Conservation (phyloP, 192 early-diverging fungal species). For the Jimgerdemannia flammicorona region DNA sequence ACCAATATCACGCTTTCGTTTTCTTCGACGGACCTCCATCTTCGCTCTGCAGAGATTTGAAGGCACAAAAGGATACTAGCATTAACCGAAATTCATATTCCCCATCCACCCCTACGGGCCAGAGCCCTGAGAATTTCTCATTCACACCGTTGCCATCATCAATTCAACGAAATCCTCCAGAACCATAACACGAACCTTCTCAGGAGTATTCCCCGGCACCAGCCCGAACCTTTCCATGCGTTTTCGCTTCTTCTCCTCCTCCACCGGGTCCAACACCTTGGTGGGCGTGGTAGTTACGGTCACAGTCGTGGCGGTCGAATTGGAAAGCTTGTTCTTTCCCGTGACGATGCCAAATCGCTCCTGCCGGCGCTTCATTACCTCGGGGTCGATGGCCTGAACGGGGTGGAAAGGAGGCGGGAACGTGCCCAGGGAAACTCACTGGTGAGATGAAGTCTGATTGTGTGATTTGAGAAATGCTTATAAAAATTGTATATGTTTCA, state of each 20-base stretch:
- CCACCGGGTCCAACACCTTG: slow-evolving; percentile 25
- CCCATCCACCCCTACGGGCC: too few relatives aligned
- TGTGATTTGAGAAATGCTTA: not conserved
- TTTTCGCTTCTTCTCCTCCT: slow-evolving; percentile 67
- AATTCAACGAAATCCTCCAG: not conserved
- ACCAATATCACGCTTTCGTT: not conserved
- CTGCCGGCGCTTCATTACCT: slow-evolving; percentile 45
- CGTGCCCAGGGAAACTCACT: not conserved
- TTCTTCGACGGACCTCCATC: not conserved
- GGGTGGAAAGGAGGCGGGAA: too few relatives aligned
- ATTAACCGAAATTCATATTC: not conserved
- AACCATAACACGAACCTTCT: not conserved
- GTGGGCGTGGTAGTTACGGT: not conserved
- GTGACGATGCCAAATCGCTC: slow-evolving; percentile 47
- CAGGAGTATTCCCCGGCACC: not conserved
- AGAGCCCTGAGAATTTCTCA: too few relatives aligned
- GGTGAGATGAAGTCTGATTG: not conserved
- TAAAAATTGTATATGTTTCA: not conserved
- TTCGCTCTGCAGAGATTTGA: not conserved
- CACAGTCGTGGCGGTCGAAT: not conserved
- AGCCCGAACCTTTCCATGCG: slow-evolving; percentile 54
- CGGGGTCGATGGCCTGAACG: slow-evolving; percentile 32
- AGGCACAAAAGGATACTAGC: not conserved
- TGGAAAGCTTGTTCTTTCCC: slow-evolving; percentile 9
- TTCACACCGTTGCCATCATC: not conserved